These are phyloP conservation scores for Phytophthora pseudosyringae DNA, from an alignment of 352 stramenopile genomes.

Conservation along the genomic window DNA sequence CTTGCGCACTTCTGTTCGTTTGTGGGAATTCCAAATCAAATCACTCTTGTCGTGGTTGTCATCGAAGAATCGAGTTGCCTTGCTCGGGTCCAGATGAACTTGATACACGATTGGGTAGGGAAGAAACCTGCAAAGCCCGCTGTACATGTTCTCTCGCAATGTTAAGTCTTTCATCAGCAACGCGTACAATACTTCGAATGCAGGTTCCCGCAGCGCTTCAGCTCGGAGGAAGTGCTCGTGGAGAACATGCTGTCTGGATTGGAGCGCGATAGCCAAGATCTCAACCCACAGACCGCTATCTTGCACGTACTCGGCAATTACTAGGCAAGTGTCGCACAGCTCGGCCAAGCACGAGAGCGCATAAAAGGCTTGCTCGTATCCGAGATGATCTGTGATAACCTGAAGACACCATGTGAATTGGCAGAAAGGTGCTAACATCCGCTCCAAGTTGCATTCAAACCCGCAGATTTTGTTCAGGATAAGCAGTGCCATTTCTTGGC, in stretches of 20 bases:
- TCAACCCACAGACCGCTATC: constrained; percentile 80
- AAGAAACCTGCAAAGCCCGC: constrained; percentile 70
- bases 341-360: constrained; percentile 79
- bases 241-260: constrained; percentile 80
- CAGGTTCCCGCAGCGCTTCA: constrained; percentile 73
- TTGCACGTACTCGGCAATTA: constrained; percentile 79
- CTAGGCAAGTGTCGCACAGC: constrained; percentile 77
- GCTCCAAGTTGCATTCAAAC: constrained; percentile 72
- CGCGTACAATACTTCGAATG: constrained; percentile 85
- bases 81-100: constrained; percentile 80
- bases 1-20: constrained; percentile 73
- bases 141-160: constrained; percentile 80
- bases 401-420: constrained; percentile 84
- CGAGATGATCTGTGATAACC: constrained; percentile 82
- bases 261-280: constrained; percentile 77
- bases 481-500: constrained; percentile 76
- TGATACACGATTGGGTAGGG: constrained; percentile 86
- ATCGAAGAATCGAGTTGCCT: constrained; percentile 78
- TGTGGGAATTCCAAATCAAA: constrained; percentile 85
- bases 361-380: constrained; percentile 83
- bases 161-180: constrained; percentile 75
- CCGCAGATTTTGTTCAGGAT: constrained; percentile 86
- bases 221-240: constrained; percentile 83
- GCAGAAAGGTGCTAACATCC: constrained; percentile 77
- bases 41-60: constrained; percentile 87